Conservation (phyloP, 805 yeast genomes). For the Zygoascus flipseniorum region DNA sequence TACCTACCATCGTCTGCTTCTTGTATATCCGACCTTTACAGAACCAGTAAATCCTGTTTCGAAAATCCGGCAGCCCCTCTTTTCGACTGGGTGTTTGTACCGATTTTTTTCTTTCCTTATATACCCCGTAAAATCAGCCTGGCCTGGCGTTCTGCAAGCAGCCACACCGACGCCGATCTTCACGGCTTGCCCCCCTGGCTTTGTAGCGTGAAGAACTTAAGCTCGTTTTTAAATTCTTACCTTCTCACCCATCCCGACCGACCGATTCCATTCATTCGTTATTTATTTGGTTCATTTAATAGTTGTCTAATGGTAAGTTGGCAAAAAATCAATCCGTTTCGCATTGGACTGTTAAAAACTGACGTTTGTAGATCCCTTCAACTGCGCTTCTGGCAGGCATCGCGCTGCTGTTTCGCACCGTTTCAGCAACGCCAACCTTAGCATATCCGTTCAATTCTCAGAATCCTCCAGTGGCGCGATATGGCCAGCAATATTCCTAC, state of each 20-base stretch:
- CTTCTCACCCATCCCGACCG: background rate
- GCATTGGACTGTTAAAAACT: background rate
- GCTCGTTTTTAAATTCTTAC: too few relatives aligned
- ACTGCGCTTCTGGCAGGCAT: background rate
- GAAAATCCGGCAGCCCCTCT: too few relatives aligned
- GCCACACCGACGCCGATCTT: background rate
- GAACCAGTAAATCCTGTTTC: too few relatives aligned
- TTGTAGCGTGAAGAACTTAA: too few relatives aligned
- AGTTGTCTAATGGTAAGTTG: background rate
- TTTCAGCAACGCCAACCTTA: constrained; percentile 41
- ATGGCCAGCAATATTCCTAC: constrained; percentile 52
- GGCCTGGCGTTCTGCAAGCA: too few relatives aligned
- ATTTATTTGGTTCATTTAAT: background rate
- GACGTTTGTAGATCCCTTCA: background rate
- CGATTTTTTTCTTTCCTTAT: too few relatives aligned
- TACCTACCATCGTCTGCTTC: background rate
- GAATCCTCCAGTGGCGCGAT: constrained; percentile 80
- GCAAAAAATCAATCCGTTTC: background rate
- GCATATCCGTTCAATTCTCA: constrained; percentile 80
- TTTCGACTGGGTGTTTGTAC: too few relatives aligned
- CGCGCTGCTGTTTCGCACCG: constrained; percentile 1
- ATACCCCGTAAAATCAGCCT: too few relatives aligned
- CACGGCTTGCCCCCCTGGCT: background rate
- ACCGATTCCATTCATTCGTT: background rate
- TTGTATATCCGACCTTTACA: too few relatives aligned